Percentiles rank a stretch among this genome's conserved stretches.
Evolutionary conservation across 2,329 filamentous ascomycete species (phyloP).

Genomic region (Trichoderma aggressivum): DNA sequence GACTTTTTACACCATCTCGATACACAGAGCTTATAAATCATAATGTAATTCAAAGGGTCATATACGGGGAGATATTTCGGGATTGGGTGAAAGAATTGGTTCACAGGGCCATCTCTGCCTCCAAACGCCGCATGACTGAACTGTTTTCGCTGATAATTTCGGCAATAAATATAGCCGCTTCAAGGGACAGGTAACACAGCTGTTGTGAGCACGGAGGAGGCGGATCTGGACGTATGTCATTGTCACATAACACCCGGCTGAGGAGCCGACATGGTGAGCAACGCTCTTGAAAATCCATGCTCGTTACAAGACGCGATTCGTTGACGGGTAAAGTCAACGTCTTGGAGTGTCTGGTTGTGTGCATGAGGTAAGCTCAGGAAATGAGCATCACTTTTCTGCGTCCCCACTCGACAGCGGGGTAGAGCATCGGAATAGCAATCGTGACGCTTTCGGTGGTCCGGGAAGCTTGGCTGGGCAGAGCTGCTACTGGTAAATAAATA

Average conservation of each 20-base stretch:
- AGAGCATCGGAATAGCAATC: neutral
- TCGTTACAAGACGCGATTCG: neutral
- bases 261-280: neutral
- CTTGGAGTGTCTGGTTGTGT: neutral
- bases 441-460: conserved; percentile 7
- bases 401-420: conserved; percentile 12
- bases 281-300: neutral
- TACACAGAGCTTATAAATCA: neutral
- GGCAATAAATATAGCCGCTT: conserved; percentile 13
- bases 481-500: neutral
- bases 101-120: neutral
- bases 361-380: neutral
- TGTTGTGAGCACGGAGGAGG: neutral
- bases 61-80: neutral
- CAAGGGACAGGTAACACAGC: neutral
- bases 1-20: neutral
- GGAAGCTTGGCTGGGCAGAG: neutral
- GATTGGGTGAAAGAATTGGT: neutral
- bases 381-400: neutral
- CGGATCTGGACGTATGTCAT: neutral
- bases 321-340: conserved; percentile 6
- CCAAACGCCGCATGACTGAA: neutral
- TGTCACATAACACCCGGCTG: neutral
- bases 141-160: neutral
- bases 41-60: neutral